Evolutionary conservation across 306 rosid genomes (phyloP), one percentile per base, ranked within the genome.

Genomic region (Macrotyloma uniflorum): DNA sequence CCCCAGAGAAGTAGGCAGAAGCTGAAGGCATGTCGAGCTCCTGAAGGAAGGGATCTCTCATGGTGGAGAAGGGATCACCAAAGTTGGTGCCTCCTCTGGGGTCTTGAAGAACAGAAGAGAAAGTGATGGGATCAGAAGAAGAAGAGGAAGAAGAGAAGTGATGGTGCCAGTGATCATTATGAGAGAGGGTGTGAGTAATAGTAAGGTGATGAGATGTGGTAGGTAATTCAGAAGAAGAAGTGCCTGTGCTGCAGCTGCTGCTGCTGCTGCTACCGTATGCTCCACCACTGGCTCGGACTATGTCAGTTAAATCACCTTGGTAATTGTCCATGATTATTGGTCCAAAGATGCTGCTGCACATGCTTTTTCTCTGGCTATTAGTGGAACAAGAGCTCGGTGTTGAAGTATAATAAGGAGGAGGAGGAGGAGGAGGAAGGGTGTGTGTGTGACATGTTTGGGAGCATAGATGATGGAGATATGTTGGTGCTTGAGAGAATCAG

Each of bases 251-350:
- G 10, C 38, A 58, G 38, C 72, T 61, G 57, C 11, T 46, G 33
- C 8, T 28, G 45, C 45, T 10, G 13, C 43, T 10, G 5, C 47
- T 9, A 53, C 83, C 89, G 33, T 72, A 61, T 14, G 83, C 83
- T 14, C 84, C 79, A 10, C 74, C 75, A 15, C 81, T 82, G 12
- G 85, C 91, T 77, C 94, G 84, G 9, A 94, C 42, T 73, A 94
- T 87, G 75, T 94, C 98, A 20, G 92, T 89, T 71, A 94, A 87
- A 87, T 94, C 98, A 22, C 97, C 98, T 87, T 88, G 96, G 36
- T 77, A 86, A 83, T 87, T 90, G 42, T 94, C 97, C 96, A 92
- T 91, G 66, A 35, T 77, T 63, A 69, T 61, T 32, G 43, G 42
- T 33, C 63, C 63, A 55, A 55, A 55, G 65, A 58, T 88, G 68